Evolutionary conservation across 2,329 filamentous ascomycete species (phyloP), one percentile per base, ranked within the genome.

Genomic region (Alternaria sp.): DNA sequence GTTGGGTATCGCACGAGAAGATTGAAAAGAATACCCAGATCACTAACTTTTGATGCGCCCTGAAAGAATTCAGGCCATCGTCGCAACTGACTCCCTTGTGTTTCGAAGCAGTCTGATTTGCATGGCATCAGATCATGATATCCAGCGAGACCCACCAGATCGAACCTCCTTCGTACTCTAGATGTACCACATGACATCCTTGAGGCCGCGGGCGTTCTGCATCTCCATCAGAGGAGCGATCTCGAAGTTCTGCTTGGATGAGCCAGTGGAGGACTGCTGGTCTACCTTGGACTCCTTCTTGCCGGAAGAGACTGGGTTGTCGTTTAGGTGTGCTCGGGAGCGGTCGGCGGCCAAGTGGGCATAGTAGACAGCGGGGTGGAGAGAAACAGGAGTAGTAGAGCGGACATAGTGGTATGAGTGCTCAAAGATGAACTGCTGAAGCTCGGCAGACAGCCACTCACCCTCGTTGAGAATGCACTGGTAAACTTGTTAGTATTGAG

Each of bases 351-450:
- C 93, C 64, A 99, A 80, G 79, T 99, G 95, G 0, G 96, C 93
- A 69, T 99, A 99, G 84, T 99, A 99, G 0, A 98, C 90, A 0
- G 95, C 93, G 0, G 95, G 95, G 66, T 86, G 91, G 0, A 95
- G 80, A 0, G 94, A 97, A 0, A 99, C 94, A 0, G 95, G 93
- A 0, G 94, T 98, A 0, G 94, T 98, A 0, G 94, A 95, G 16
- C 95, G 88, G 56, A 91, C 89, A 73, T 97, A 99, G 57, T 96
- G 93, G 78, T 97, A 99, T 44, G 91, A 96, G 64, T 97, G 93
- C 67, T 97, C 91, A 71, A 98, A 98, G 22, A 98, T 90, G 86
- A 98, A 91, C 57, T 89, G 89, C 72, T 97, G 91, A 0, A 99
- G 83, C 2, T 89, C 85, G 42, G 91, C 88, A 0, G 89, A 84